Percentiles rank a stretch among this genome's conserved stretches.
Conservation (phyloP, 805 yeast species). For the Cyberlindnera xishuangbannaensis region DNA sequence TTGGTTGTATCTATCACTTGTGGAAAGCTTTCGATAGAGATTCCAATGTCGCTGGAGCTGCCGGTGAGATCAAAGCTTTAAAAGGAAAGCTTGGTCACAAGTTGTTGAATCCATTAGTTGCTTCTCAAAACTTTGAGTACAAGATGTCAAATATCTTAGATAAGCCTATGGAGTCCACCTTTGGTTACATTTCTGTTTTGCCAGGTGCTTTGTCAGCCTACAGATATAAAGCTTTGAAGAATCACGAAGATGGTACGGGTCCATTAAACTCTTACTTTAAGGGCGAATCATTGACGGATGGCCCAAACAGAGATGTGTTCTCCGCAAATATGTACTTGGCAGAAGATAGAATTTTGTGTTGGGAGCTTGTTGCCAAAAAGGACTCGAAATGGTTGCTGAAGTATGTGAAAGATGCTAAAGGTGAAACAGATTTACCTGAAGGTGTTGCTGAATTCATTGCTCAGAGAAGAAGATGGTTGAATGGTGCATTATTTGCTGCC, state of each 20-base stretch:
- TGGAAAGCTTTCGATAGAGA: conserved; percentile 98
- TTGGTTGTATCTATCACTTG: conserved; percentile 79
- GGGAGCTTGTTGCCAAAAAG: conserved; percentile 89
- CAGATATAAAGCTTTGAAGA: conserved; percentile 78
- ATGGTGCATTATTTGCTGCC: conserved; percentile 97
- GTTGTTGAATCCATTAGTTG: conserved; percentile 84
- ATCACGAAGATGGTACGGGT: conserved; percentile 88
- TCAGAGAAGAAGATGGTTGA: conserved; percentile 97
- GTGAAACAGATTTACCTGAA: conserved; percentile 97
- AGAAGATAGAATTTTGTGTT: conserved; percentile 92
- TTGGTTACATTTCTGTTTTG: conserved; percentile 88
- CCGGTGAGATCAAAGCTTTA: conserved; percentile 95
- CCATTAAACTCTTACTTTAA: conserved; percentile 85
- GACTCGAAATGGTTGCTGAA: conserved; percentile 83
- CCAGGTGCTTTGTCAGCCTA: conserved; percentile 97
- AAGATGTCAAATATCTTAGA: conserved; percentile 95
- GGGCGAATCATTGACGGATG: conserved; percentile 66
- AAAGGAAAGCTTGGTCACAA: conserved; percentile 85
- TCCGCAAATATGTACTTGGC: conserved; percentile 97
- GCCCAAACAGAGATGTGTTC: conserved; percentile 68
- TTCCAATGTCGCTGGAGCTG: conserved; percentile 97
- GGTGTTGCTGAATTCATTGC: conserved; percentile 88
- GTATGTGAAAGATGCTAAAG: conserved; percentile 88
- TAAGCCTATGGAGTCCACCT: conserved; percentile 87
- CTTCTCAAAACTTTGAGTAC: conserved; percentile 94